Base-by-base conservation (phyloP, 208 protist genomes). In the Sergeia podlipaevii region DNA sequence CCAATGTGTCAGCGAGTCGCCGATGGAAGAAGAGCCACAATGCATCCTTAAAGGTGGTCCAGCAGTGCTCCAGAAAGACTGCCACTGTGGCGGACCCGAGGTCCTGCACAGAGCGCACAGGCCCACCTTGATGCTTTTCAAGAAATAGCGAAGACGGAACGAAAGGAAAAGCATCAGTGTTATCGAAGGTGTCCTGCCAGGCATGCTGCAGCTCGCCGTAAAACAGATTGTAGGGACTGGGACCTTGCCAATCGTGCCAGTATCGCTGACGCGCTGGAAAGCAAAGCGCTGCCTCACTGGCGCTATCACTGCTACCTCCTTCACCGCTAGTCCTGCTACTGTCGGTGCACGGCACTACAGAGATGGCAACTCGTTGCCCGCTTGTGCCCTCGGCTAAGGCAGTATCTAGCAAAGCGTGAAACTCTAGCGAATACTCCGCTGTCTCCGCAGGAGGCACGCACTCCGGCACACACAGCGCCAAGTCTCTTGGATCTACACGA, bases 401-500 rank as follows among this genome's bases (percentile, higher is more conserved):
- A 77, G 46, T 13, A 77, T 27, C 20, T 15, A 17, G 4, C 18
- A 11, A 28, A 77, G 45, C 26, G 60, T 59, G 20, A 38, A 18
- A 13, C 52, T 72, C 53, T 77, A 77, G n/a, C n/a, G n/a, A n/a
- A n/a, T n/a, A n/a, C n/a, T n/a, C n/a, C 18, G 70, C 44, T 2
- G 58, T 24, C 1, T 52, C 45, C 15, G 28, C 17, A 11, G 77
- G 71, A n/a, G 83, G 78, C 23, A 86, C 59, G 56, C 79, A 84
- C 13, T 91, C 78, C 15, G 78, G 83, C 0, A 91, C 29, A 17
- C 72, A 49, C 10, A 84, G 41, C 15, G 88, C 52, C 42, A 95
- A 52, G 26, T 91, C 81, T 30, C 83, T 72, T 11, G 78, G 71
- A 58, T 91, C 84, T 17, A 91, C 60, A 49, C 68, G 66, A 47